Conservation (phyloP, 2,329 filamentous ascomycete genomes). For the Botrytis galanthina region DNA sequence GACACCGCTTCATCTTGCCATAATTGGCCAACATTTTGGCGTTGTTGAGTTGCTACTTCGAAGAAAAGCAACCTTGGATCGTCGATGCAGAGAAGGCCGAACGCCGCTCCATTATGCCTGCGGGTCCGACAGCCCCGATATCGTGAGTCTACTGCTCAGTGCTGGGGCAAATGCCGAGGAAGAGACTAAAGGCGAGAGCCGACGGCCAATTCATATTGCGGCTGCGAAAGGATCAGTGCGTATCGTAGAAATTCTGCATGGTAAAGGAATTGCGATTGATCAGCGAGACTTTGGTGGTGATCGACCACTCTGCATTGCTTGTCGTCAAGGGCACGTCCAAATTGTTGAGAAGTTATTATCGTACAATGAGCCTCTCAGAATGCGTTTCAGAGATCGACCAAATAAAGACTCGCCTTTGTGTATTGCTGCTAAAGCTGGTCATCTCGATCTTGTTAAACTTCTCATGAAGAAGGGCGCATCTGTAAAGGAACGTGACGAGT, state of each 20-base stretch:
- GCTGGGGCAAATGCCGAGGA: slow-evolving; percentile 19
- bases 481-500: slow-evolving; percentile 20
- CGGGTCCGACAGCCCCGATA: slow-evolving; percentile 8
- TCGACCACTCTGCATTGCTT: slow-evolving; percentile 19
- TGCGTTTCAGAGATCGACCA: slow-evolving; percentile 1
- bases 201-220: slow-evolving; percentile 22
- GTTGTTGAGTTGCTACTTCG: slow-evolving; percentile 17
- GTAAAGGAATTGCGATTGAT: slow-evolving; percentile 4
- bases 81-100: slow-evolving; percentile 10
- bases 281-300: slow-evolving; percentile 1
- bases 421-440: slow-evolving; percentile 20
- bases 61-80: neutral
- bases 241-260: slow-evolving; percentile 4
- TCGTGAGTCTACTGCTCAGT: slow-evolving; percentile 20
- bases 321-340: slow-evolving; percentile 19
- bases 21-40: slow-evolving; percentile 9
- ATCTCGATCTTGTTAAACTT: slow-evolving; percentile 18
- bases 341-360: slow-evolving; percentile 18
- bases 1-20: slow-evolving; percentile 20
- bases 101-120: slow-evolving; percentile 25
- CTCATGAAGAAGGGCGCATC: slow-evolving; percentile 21
- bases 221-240: slow-evolving; percentile 13
- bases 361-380: slow-evolving; percentile 16
- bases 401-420: slow-evolving; percentile 21
- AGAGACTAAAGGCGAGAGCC: slow-evolving; percentile 4